These are phyloP conservation scores for Nasturtium officinale DNA, from an alignment of 345 rosid genomes.

Conservation along the genomic window DNA sequence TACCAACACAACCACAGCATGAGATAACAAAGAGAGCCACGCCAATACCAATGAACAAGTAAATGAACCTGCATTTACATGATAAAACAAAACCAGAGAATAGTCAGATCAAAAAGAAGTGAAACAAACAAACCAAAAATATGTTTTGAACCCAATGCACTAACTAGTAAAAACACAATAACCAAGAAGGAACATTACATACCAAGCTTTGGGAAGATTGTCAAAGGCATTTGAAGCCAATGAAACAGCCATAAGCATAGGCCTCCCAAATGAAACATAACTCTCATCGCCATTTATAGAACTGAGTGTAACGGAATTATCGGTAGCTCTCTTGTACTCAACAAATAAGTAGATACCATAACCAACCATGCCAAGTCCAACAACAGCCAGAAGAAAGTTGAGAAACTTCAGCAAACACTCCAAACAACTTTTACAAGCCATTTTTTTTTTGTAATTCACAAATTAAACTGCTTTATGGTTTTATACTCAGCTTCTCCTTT, in stretches of 20 bases:
- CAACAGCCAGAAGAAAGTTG: slow-evolving; percentile 75
- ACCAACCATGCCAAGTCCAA: slow-evolving; percentile 87
- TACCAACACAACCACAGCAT: slow-evolving; percentile 89
- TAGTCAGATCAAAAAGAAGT: not conserved
- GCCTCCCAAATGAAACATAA: slow-evolving; percentile 73
- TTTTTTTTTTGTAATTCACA: slow-evolving; percentile 16
- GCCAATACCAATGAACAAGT: slow-evolving; percentile 84
- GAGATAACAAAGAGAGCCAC: slow-evolving; percentile 79
- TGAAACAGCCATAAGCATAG: slow-evolving; percentile 74
- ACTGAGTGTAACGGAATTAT: slow-evolving; percentile 32
- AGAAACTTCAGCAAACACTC: slow-evolving; percentile 83
- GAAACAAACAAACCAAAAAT: not conserved
- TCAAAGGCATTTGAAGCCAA: slow-evolving; percentile 57
- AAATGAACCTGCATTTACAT: slow-evolving; percentile 77
- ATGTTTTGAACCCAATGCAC: not conserved
- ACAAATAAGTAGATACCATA: slow-evolving; percentile 96
- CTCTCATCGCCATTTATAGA: slow-evolving; percentile 41
- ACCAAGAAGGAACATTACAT: slow-evolving; percentile 46
- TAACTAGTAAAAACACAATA: not conserved
- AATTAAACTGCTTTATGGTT: slow-evolving; percentile 17
- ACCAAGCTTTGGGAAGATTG: slow-evolving; percentile 89
- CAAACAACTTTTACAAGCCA: slow-evolving; percentile 86
- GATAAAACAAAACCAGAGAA: slow-evolving; percentile 26
- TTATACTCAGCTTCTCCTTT: slow-evolving; percentile 23
- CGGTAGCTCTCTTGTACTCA: slow-evolving; percentile 57